Percentiles rank a stretch among this genome's conserved stretches.
Evolutionary conservation across 306 rosid species (phyloP).

Genomic region (Geum urbanum): DNA sequence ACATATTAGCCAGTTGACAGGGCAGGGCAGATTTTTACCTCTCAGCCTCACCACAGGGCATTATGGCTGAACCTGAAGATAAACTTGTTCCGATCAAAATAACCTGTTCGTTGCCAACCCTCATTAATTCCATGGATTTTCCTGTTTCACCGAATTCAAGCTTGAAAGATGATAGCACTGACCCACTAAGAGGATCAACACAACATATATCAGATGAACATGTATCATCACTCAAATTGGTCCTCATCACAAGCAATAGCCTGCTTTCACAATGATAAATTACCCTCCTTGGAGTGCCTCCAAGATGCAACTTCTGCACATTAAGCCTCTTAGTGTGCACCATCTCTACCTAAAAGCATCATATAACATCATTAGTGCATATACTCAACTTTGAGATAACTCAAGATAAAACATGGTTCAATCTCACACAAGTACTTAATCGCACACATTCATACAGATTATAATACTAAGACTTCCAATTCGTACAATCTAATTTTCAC

Average conservation of each 20-base stretch:
- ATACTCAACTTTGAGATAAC: slow-evolving; percentile 15
- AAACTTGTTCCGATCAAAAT: slow-evolving; percentile 81
- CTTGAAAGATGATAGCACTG: slow-evolving; percentile 66
- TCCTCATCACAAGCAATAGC: slow-evolving; percentile 88
- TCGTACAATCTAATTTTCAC: not conserved
- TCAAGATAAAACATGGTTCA: not conserved
- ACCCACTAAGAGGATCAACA: slow-evolving; percentile 81
- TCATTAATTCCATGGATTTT: slow-evolving; percentile 80
- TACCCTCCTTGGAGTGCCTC: slow-evolving; percentile 93
- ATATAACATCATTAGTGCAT: slow-evolving; percentile 21
- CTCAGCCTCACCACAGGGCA: slow-evolving; percentile 88
- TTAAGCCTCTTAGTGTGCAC: slow-evolving; percentile 87
- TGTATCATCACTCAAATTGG: slow-evolving; percentile 56
- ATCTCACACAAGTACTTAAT: not conserved
- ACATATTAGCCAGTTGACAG: not conserved
- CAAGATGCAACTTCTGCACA: slow-evolving; percentile 84
- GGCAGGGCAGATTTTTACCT: slow-evolving; percentile 36
- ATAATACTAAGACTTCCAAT: not conserved
- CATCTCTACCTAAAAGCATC: slow-evolving; percentile 83
- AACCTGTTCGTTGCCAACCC: slow-evolving; percentile 72
- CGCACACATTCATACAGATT: not conserved
- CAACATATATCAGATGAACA: slow-evolving; percentile 77
- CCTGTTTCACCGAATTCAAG: slow-evolving; percentile 82
- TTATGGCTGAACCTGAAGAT: slow-evolving; percentile 73
- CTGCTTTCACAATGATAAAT: slow-evolving; percentile 80